A percentile compares a stretch with the other conserved stretches of the same genome.
Evolutionary conservation across 805 yeast species (phyloP).

Genomic region (Tetrapisispora nanseiensis): DNA sequence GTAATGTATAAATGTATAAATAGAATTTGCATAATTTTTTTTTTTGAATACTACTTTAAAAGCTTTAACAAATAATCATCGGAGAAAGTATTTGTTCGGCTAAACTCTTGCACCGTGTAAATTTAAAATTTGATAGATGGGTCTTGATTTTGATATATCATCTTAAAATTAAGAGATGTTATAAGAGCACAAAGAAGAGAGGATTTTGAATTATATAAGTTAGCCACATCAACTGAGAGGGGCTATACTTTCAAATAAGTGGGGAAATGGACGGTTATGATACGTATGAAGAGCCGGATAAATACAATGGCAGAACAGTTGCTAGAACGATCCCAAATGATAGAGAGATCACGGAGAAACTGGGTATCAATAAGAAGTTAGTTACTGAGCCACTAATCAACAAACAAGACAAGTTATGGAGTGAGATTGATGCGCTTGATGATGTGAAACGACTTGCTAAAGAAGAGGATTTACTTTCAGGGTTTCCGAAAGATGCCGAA

Average conservation of each 20-base stretch:
- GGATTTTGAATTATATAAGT: too few relatives aligned
- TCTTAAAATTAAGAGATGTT: too few relatives aligned
- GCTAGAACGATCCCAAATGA: slow-evolving; percentile 3
- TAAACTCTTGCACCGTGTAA: too few relatives aligned
- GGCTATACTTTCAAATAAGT: too few relatives aligned
- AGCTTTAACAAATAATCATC: too few relatives aligned
- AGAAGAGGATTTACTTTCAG: slow-evolving; percentile 34
- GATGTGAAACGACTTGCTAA: slow-evolving; percentile 58
- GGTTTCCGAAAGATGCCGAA: slow-evolving; percentile 35
- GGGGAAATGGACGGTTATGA: background rate
- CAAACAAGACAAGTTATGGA: slow-evolving; percentile 44
- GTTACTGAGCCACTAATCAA: slow-evolving; percentile 16
- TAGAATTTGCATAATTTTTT: background rate
- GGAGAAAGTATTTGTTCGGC: too few relatives aligned
- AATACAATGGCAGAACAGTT: background rate
- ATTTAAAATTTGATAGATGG: too few relatives aligned
- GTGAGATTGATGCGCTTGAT: slow-evolving; percentile 76
- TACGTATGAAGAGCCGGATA: background rate
- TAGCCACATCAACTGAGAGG: too few relatives aligned
- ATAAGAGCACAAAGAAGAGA: too few relatives aligned
- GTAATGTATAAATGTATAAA: background rate
- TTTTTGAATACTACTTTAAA: too few relatives aligned
- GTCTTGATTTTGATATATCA: too few relatives aligned
- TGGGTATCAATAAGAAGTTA: slow-evolving; percentile 35
- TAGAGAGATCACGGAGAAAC: background rate